phyloP scores from a whole-genome alignment of 805 yeast species.

The Yarrowia phangngaensis region DNA sequence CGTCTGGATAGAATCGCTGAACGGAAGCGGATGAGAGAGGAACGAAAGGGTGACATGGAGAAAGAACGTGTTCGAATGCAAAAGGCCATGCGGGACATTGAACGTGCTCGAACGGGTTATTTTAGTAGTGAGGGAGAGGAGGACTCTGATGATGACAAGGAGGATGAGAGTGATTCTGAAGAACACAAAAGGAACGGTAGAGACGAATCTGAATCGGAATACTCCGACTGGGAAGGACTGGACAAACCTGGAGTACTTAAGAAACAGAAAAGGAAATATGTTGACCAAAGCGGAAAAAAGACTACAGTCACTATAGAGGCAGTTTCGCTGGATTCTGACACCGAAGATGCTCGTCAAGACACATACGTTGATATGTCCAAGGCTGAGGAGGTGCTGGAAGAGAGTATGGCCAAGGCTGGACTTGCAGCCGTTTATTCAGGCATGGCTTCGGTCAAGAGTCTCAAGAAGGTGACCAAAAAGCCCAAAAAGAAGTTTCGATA shows the following conservation, averaged over 20 bases:
- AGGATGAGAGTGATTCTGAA: slow-evolving; percentile 13
- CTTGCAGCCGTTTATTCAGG: slow-evolving; percentile 55
- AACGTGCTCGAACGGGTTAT: slow-evolving; percentile 29
- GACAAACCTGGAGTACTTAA: slow-evolving; percentile 44
- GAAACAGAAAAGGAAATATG: slow-evolving; percentile 46
- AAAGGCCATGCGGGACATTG: slow-evolving; percentile 44
- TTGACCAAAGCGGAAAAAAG: slow-evolving; percentile 40
- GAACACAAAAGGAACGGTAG: neutral
- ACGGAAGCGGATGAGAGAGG: slow-evolving; percentile 66
- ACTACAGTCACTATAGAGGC: slow-evolving; percentile 58
- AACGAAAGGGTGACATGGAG: slow-evolving; percentile 61
- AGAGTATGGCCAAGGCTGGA: slow-evolving; percentile 73
- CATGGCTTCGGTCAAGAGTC: slow-evolving; percentile 19
- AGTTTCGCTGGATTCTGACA: slow-evolving; percentile 49
- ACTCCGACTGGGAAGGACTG: slow-evolving; percentile 45
- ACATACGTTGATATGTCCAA: slow-evolving; percentile 64
- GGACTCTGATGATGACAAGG: slow-evolving; percentile 33
- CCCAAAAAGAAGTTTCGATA: slow-evolving; percentile 27
- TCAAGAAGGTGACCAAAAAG: slow-evolving; percentile 22
- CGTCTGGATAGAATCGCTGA: slow-evolving; percentile 70
- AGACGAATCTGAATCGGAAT: slow-evolving; percentile 37
- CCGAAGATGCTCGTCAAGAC: slow-evolving; percentile 46
- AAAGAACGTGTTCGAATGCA: slow-evolving; percentile 59
- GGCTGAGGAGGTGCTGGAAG: slow-evolving; percentile 65
- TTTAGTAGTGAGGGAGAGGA: slow-evolving; percentile 33